Conservation (phyloP, 2,329 filamentous ascomycete species). For the Xylariales sp. region DNA sequence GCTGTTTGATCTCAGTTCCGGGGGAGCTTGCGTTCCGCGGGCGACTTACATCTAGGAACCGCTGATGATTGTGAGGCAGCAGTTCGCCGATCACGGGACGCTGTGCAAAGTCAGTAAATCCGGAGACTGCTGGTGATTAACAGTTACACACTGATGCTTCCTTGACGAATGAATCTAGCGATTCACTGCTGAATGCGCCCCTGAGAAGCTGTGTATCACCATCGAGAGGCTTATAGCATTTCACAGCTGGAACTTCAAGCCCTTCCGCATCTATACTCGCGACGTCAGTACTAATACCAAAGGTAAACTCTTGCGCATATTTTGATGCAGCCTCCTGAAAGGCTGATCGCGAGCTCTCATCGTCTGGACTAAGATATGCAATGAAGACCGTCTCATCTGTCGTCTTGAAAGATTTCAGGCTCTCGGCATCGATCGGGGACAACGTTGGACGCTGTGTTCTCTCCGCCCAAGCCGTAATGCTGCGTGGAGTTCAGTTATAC, state of each 20-base stretch:
- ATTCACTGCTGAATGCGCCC: slow-evolving; percentile 12
- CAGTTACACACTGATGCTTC: slow-evolving; percentile 13
- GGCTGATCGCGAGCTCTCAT: slow-evolving; percentile 13
- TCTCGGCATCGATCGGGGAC: slow-evolving; percentile 16
- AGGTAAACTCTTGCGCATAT: slow-evolving; percentile 30
- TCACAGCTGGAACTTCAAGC: slow-evolving; percentile 16
- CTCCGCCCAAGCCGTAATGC: slow-evolving; percentile 18
- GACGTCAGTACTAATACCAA: slow-evolving; percentile 21
- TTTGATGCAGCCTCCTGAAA: slow-evolving; percentile 22
- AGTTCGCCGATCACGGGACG: slow-evolving; percentile 29
- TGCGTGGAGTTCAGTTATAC: slow-evolving; percentile 7
- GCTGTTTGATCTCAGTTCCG: slow-evolving; percentile 17
- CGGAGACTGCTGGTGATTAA: too few species aligned
- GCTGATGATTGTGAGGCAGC: slow-evolving; percentile 26
- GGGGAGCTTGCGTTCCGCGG: background rate
- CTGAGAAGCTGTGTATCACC: slow-evolving; percentile 18
- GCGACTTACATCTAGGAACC: slow-evolving; percentile 29
- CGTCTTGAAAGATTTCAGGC: slow-evolving; percentile 21
- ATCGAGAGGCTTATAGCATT: slow-evolving; percentile 28
- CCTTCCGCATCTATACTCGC: slow-evolving; percentile 13
- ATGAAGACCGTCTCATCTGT: slow-evolving; percentile 29
- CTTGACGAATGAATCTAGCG: slow-evolving; percentile 23
- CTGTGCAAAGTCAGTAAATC: background rate
- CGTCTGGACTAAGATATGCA: slow-evolving; percentile 19
- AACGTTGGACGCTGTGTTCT: slow-evolving; percentile 23